A percentile compares a stretch with the other conserved stretches of the same genome.
Evolutionary conservation across 805 yeast species (phyloP).

Genomic region (Henningerozyma blattae): DNA sequence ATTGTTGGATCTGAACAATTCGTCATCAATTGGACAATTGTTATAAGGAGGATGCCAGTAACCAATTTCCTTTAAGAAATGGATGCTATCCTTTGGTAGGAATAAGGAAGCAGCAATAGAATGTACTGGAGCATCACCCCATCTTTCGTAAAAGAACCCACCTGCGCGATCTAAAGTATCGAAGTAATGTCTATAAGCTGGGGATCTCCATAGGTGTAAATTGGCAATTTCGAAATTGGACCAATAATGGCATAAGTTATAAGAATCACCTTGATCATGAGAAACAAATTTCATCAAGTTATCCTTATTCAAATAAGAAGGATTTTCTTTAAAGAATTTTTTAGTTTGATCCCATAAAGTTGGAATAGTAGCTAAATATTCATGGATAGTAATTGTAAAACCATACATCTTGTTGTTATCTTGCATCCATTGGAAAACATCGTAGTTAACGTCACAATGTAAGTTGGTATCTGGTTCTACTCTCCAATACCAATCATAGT

Average conservation of each 20-base stretch:
- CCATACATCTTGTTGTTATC: constrained; percentile 64
- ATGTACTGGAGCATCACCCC: constrained; percentile 91
- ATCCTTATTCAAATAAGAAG: constrained; percentile 41
- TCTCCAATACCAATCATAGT: constrained; percentile 84
- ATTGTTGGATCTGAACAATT: constrained; percentile 40
- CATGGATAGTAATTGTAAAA: constrained; percentile 63
- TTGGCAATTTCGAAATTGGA: constrained; percentile 74
- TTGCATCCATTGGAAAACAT: constrained; percentile 69
- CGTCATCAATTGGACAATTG: constrained; percentile 63
- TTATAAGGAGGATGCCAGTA: constrained; percentile 65
- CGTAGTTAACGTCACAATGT: constrained; percentile 68
- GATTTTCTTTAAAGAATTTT: constrained; percentile 48
- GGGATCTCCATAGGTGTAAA: constrained; percentile 60
- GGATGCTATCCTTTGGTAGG: constrained; percentile 49
- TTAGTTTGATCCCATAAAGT: constrained; percentile 67
- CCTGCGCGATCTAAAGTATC: constrained; percentile 58
- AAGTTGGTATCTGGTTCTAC: constrained; percentile 76
- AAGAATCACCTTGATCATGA: constrained; percentile 54
- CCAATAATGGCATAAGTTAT: constrained; percentile 85
- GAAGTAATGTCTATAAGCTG: constrained; percentile 57
- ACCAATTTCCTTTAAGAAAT: constrained; percentile 71
- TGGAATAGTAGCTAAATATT: constrained; percentile 56
- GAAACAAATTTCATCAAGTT: constrained; percentile 62
- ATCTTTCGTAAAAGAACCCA: constrained; percentile 79
- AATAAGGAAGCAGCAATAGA: constrained; percentile 70